Evolutionary conservation across 2,329 filamentous ascomycete genomes (phyloP), one percentile per base, ranked within the genome.

Genomic region (Leptographium flavum): DNA sequence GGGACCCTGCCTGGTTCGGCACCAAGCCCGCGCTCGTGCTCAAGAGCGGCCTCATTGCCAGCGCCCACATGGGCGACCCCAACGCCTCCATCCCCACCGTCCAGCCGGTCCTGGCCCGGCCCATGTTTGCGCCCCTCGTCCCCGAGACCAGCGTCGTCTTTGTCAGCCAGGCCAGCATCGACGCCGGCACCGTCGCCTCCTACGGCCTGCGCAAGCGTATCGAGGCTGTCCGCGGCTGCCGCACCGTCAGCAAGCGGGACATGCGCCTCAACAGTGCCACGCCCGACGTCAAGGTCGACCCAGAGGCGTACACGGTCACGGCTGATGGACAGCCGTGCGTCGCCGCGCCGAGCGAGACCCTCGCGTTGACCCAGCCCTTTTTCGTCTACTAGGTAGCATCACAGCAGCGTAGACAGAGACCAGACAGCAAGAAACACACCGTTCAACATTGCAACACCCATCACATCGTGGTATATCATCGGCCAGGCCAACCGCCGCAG

Each of bases 251-350:
- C 37, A 95, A 95, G 71, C 70, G 64, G 55, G 84, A 95, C 62
- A 94, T 95, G 87, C 87, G 86, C 58, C 88, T 78, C 62, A 95
- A 95, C 61, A 79, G 87, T 57, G 64, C 64, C 45, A 87, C 78
- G 76, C 90, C 90, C 14, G 77, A 72, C 65, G 95, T 96, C 85
- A 79, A 70, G 55, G 88, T 96, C 49, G 88, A 96, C 61, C 84
- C 90, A 5, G 90, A 96, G 71, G 80, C 75, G 56, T 96, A 95
- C 66, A 74, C 70, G 15, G 88, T 95, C 23, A 80, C 90, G 65
- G 88, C 88, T 2, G 87, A 94, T 63, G 87, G 85, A 0, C 63
- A 74, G 60, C 66, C 79, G 31, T 88, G 83, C 58, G 72, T 67
- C 36, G 86, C 86, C 0, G 84, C 82, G 61, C 84, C 87, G 4